phyloP scores from a whole-genome alignment of 176 grass and related monocot genomes.

The Miscanthus lutarioriparius region DNA sequence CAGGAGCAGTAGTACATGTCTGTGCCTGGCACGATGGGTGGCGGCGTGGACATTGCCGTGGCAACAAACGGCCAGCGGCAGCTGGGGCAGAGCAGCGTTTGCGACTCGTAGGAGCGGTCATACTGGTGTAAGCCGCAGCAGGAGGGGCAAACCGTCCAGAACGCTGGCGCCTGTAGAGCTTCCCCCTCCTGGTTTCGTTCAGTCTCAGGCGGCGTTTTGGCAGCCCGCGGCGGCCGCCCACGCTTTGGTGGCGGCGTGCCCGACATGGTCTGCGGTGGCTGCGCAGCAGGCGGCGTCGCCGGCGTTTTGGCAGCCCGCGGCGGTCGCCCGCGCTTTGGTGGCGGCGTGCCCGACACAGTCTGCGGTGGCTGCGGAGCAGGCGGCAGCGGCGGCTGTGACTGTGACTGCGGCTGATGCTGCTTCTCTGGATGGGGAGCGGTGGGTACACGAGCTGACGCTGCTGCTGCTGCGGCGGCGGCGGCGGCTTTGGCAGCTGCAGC shows the following conservation, averaged over 20 bases:
- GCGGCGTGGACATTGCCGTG: conserved; percentile 9
- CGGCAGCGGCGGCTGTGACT: neutral
- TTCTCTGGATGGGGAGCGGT: conserved; percentile 4
- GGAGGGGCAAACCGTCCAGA: conserved; percentile 29
- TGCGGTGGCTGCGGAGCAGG: conserved; percentile 3
- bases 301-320: conserved; percentile 15
- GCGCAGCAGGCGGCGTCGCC: neutral
- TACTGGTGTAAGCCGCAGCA: conserved; percentile 31
- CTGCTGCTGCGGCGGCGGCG: neutral
- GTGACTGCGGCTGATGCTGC: neutral
- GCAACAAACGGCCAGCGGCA: conserved; percentile 10
- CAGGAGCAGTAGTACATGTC: conserved; percentile 60
- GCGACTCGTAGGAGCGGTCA: neutral
- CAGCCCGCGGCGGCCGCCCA: neutral
- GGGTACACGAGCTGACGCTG: neutral
- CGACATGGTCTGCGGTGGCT: neutral
- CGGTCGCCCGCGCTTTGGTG: conserved; percentile 19
- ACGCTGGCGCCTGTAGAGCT: neutral
- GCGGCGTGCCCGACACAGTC: neutral
- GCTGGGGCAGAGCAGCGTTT: conserved; percentile 25
- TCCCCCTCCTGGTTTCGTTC: neutral
- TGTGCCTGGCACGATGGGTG: conserved; percentile 37
- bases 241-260: conserved; percentile 7
- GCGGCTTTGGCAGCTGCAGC: neutral
- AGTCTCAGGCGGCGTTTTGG: neutral